A percentile compares a stretch with the other conserved stretches of the same genome.
Evolutionary conservation across 139 green algal genomes (phyloP).

Genomic region (Deuterostichococcus epilithicus): DNA sequence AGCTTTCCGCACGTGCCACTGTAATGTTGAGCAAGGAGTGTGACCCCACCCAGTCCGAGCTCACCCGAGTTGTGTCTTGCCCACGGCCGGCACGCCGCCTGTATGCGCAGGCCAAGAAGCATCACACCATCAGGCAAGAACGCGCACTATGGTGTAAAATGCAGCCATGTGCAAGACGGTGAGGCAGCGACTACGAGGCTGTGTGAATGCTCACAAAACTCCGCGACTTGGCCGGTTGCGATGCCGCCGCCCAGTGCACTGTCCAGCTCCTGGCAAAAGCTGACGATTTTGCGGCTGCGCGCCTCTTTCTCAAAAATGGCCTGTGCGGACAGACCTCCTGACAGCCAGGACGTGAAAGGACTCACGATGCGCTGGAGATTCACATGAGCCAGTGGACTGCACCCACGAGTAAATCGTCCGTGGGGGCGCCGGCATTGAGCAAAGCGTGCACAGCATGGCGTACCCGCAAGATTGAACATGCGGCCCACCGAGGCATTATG

Average conservation of each 20-base stretch:
- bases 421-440: not conserved
- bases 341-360: not conserved
- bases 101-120: not conserved
- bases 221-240: constrained; percentile 53
- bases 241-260: constrained; percentile 62
- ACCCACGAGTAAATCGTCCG: not conserved
- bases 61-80: constrained; percentile 84
- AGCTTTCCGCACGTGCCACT: not conserved
- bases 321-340: constrained; percentile 23
- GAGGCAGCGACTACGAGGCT: not conserved
- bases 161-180: too few relatives aligned
- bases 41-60: not conserved
- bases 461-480: not conserved
- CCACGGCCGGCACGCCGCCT: constrained; percentile 75
- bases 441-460: not conserved
- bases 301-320: constrained; percentile 19
- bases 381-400: not conserved
- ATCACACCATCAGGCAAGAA: not conserved
- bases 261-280: constrained; percentile 55
- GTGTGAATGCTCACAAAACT: constrained; percentile 55
- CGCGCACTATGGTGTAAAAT: too few relatives aligned
- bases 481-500: constrained; percentile 18
- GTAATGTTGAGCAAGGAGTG: not conserved
- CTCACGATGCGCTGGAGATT: not conserved
- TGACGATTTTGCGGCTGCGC: constrained; percentile 37